Evolutionary conservation across 2,329 filamentous ascomycete species (phyloP), one percentile per base, ranked within the genome.

Genomic region (Ilyonectria sp.): DNA sequence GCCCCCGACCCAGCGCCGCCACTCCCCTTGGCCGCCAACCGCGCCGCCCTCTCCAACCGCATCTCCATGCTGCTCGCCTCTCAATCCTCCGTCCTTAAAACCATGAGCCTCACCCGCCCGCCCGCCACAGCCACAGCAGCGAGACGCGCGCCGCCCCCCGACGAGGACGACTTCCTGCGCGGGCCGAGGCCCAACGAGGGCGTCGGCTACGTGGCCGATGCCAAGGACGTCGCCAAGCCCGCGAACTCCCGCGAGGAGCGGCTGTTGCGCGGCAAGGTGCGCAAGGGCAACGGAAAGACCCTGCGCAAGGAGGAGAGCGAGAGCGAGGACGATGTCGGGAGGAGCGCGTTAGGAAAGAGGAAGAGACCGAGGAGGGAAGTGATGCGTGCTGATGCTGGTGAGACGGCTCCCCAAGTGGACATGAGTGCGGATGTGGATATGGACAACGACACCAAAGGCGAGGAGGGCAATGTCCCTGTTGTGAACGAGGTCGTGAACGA

Each of bases 21-120:
- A 58, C 78, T 81, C 54, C 82, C 82, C 54, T 74, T 80, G 54
- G 80, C 81, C 26, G 71, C 79, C 62, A 76, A 83, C 73, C 78
- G 77, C 75, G 79, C 79, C 70, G 75, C 80, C 62, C 71, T 83
- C 55, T 76, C 81, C 67, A 86, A 86, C 79, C 78, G 78, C 66
- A 81, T 85, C 63, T 79, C 81, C 63, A 78, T 85, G 59, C 76
- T 80, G 71, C 70, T 82, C 44, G 71, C 82, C 59, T 77, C 78
- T 10, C 79, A 79, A 63, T 72, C 78, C 5, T 75, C 76, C 31
- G 72, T 83, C 62, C 76, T 82, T 21, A 72, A 76, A 21, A 75
- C 74, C 26, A 76, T 78, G 68, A 75, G 74, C 40, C 74, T 77
- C 55, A 69, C 69, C 56, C 69, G 71, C 40, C 56, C 74, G 43